Percentiles rank a stretch among this genome's conserved stretches.
phyloP scores from a whole-genome alignment of 2,329 filamentous ascomycete species.

The Diaporthe helianthi region DNA sequence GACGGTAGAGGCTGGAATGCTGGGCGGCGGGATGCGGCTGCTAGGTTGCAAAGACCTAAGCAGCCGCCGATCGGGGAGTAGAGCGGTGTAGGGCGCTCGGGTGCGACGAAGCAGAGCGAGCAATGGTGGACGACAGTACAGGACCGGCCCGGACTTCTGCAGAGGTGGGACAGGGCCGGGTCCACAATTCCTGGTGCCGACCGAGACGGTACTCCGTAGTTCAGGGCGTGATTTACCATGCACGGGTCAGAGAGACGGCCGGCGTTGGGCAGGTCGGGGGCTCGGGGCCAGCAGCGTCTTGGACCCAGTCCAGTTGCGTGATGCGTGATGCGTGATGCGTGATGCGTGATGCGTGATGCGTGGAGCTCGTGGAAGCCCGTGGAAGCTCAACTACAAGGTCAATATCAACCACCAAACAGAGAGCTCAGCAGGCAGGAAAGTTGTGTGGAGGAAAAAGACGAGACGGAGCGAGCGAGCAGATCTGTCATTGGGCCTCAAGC shows the following conservation, averaged over 20 bases:
- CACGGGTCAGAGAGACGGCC: background rate
- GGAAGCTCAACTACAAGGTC: background rate
- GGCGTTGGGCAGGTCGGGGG: background rate
- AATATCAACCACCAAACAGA: background rate
- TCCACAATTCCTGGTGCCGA: conserved; percentile 3
- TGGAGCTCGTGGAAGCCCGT: background rate
- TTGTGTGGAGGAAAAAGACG: background rate
- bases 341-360: background rate
- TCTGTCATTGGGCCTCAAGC: background rate
- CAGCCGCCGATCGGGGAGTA: conserved; percentile 27
- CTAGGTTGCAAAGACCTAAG: conserved; percentile 35
- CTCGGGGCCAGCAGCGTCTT: background rate
- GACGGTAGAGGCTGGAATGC: conserved; percentile 32
- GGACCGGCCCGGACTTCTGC: conserved; percentile 2
- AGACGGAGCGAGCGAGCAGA: background rate
- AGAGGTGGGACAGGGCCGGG: background rate
- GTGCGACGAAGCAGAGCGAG: background rate
- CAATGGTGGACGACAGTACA: background rate
- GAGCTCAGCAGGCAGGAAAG: conserved; percentile 7
- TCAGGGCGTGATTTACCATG: background rate
- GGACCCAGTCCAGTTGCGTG: background rate
- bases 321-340: background rate
- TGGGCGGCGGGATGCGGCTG: conserved; percentile 32
- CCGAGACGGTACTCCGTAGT: background rate
- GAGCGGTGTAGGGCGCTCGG: background rate